Evolutionary conservation across 768 basidiomycete genomes (phyloP).

Genomic region (Podaxis sp.): DNA sequence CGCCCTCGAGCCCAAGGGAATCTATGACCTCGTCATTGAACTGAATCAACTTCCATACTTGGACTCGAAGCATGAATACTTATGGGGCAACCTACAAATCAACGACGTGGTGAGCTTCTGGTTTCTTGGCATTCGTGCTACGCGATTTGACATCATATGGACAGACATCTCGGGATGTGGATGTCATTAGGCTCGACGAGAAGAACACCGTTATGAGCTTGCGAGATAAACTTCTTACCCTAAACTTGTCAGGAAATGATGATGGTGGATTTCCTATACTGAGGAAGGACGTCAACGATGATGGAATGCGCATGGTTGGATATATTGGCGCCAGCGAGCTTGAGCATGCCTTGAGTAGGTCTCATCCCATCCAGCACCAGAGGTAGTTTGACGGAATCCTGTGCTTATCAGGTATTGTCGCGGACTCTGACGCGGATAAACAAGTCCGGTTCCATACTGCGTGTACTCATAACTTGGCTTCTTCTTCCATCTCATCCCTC

Average conservation of each 20-base stretch:
- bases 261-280: conserved; percentile 90
- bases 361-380: not conserved
- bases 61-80: conserved; percentile 85
- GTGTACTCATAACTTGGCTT: conserved; percentile 38
- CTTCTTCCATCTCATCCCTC: conserved; percentile 64
- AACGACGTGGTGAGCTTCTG: conserved; percentile 68
- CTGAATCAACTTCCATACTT: conserved; percentile 90
- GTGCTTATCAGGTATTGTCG: conserved; percentile 57
- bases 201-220: conserved; percentile 78
- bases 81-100: conserved; percentile 79
- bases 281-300: conserved; percentile 42
- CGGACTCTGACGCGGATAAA: conserved; percentile 61
- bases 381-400: not conserved
- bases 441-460: conserved; percentile 62
- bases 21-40: conserved; percentile 96
- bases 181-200: conserved; percentile 69
- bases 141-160: conserved; percentile 1
- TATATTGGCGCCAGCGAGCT: conserved; percentile 93
- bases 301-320: conserved; percentile 70
- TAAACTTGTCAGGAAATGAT: conserved; percentile 59
- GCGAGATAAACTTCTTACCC: conserved; percentile 61
- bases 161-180: conserved; percentile 66
- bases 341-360: conserved; percentile 85
- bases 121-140: not conserved
- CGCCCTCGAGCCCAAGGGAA: conserved; percentile 87